These are phyloP conservation scores for Mimosa bimucronata DNA, from an alignment of 306 rosid genomes.

Conservation along the genomic window DNA sequence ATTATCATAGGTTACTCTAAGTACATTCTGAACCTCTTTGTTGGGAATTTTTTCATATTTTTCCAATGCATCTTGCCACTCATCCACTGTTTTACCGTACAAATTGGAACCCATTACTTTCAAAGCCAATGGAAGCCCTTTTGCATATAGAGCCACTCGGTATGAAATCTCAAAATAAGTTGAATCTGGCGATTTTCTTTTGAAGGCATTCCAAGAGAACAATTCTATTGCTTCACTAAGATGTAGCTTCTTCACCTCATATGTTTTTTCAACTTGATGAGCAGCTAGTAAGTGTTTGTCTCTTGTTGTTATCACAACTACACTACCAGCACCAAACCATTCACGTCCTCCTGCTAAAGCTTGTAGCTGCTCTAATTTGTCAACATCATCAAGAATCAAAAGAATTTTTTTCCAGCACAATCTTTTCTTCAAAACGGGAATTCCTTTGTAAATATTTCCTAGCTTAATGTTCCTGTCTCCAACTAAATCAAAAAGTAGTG, in stretches of 20 bases:
- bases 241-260: conserved; percentile 31
- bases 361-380: conserved; percentile 43
- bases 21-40: conserved; percentile 39
- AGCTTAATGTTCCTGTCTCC: conserved; percentile 35
- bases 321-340: conserved; percentile 54
- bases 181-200: conserved; percentile 27
- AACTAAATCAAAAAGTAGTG: conserved; percentile 30
- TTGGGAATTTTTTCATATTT: conserved; percentile 35
- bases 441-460: conserved; percentile 45
- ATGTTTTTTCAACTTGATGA: conserved; percentile 40
- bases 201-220: conserved; percentile 49
- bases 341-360: conserved; percentile 44
- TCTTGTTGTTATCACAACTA: conserved; percentile 49
- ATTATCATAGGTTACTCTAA: conserved; percentile 38
- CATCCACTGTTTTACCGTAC: conserved; percentile 28
- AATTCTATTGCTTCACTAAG: conserved; percentile 36
- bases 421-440: conserved; percentile 43
- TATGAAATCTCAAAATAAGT: conserved; percentile 39
- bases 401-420: conserved; percentile 38
- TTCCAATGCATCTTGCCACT: conserved; percentile 42
- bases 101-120: conserved; percentile 44
- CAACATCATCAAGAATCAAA: conserved; percentile 47
- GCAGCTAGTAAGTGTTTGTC: conserved; percentile 32
- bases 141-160: conserved; percentile 38
- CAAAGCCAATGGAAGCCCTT: conserved; percentile 50